phyloP scores from a whole-genome alignment of 176 grass and related monocot species.

The Oryza nivara region DNA sequence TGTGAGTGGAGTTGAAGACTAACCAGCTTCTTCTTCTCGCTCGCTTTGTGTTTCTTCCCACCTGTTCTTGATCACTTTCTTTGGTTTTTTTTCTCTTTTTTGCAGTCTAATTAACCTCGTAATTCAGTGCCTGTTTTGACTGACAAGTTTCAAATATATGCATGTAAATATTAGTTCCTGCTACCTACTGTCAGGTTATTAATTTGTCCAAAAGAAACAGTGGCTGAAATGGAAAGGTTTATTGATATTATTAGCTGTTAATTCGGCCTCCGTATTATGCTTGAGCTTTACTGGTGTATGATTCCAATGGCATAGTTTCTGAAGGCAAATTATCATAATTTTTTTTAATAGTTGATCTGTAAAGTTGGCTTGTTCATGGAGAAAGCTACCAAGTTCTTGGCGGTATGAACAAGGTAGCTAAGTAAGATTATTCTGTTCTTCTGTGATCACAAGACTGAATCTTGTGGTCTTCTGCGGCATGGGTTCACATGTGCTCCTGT shows the following conservation, averaged over 20 bases:
- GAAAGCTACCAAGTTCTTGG: neutral
- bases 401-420: neutral
- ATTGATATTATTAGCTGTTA: constrained; percentile 9
- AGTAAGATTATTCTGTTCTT: neutral
- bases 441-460: neutral
- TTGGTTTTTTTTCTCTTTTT: neutral
- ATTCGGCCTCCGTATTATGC: neutral
- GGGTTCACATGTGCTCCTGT: neutral
- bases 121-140: constrained; percentile 14
- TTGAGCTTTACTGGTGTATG: neutral
- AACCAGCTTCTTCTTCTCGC: constrained; percentile 33
- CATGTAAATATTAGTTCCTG: constrained; percentile 62
- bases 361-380: constrained; percentile 3
- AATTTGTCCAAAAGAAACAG: constrained; percentile 21
- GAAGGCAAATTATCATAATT: neutral
- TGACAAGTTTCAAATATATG: constrained; percentile 43
- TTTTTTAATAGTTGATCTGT: neutral
- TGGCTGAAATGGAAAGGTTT: constrained; percentile 11
- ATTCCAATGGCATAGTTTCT: neutral
- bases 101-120: constrained; percentile 13
- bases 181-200: constrained; percentile 26
- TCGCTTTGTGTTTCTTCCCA: constrained; percentile 35
- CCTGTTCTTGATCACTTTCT: constrained; percentile 34
- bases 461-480: neutral
- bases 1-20: neutral